Evolutionary conservation across 2,329 filamentous ascomycete species (phyloP).

Genomic region (Xylariales sp.): DNA sequence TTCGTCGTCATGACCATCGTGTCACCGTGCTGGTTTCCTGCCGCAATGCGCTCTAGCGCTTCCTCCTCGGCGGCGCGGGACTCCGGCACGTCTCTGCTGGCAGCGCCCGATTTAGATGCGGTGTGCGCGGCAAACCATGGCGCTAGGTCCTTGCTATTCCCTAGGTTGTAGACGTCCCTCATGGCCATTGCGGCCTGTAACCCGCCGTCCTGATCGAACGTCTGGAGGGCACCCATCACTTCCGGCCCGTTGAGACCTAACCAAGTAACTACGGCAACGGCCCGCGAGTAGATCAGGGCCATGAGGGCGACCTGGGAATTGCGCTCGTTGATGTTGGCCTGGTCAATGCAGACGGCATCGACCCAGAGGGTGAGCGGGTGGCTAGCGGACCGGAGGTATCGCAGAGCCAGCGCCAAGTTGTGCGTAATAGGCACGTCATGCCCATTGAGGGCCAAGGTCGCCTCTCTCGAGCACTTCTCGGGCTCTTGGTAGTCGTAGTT

Average conservation of each 20-base stretch:
- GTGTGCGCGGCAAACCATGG: conserved; percentile 15
- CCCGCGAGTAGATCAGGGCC: conserved; percentile 16
- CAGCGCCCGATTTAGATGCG: neutral
- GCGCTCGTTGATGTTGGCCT: conserved; percentile 8
- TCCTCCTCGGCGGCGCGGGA: conserved; percentile 14
- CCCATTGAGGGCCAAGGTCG: conserved; percentile 5
- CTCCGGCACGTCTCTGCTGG: neutral
- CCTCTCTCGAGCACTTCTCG: neutral
- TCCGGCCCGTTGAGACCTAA: conserved; percentile 8
- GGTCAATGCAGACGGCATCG: conserved; percentile 13
- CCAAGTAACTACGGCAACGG: conserved; percentile 10
- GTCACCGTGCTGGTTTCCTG: conserved; percentile 3
- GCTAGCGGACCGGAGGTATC: conserved; percentile 17
- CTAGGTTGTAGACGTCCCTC: conserved; percentile 2
- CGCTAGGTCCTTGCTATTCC: conserved; percentile 23
- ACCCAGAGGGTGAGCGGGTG: conserved; percentile 8
- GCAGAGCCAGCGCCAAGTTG: conserved; percentile 25
- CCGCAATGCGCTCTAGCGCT: conserved; percentile 13
- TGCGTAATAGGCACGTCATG: conserved; percentile 5
- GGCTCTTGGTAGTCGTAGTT: neutral
- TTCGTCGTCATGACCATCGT: conserved; percentile 15
- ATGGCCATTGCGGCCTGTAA: neutral
- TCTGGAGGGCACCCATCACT: neutral
- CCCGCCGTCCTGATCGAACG: neutral
- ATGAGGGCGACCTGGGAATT: conserved; percentile 9